Conservation (phyloP, 129 eudicot species). For the Arctium lappa region DNA sequence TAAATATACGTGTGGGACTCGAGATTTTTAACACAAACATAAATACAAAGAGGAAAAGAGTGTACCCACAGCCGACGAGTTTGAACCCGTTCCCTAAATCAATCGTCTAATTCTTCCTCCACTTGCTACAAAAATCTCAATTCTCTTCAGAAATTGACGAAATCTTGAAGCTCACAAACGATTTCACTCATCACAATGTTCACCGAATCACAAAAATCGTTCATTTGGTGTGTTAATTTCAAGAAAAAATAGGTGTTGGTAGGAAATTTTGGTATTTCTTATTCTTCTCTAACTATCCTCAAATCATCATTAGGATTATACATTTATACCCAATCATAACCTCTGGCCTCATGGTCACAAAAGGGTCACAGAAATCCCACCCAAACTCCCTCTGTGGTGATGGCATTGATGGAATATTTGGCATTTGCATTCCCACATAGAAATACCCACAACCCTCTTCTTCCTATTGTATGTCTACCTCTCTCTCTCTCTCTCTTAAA, state of each 20-base stretch:
- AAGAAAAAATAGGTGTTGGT: no score
- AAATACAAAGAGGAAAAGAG: constrained; percentile 5
- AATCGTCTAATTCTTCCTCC: no score
- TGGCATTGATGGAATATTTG: constrained; percentile 49
- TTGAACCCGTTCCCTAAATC: no score
- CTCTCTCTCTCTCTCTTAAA: no score
- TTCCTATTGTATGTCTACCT: no score
- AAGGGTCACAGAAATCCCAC: constrained; percentile 99
- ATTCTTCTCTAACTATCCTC: constrained; percentile 87
- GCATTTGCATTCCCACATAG: constrained; percentile 38
- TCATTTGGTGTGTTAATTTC: no score
- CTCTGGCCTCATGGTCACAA: constrained; percentile 63
- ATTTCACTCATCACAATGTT: no score
- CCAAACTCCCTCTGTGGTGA: constrained; percentile 83
- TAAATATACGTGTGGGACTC: background rate
- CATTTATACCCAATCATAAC: constrained; percentile 50
- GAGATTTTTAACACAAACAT: background rate
- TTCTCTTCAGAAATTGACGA: no score
- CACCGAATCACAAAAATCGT: no score
- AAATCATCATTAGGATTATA: constrained; percentile 71
- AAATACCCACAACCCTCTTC: constrained; percentile 49
- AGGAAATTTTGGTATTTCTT: constrained; percentile 60
- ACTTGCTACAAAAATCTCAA: no score
- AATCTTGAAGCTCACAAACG: no score
- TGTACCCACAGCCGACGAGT: constrained; percentile 32